phyloP scores from a whole-genome alignment of 352 stramenopile genomes.

The Elongisporangium anandrum region DNA sequence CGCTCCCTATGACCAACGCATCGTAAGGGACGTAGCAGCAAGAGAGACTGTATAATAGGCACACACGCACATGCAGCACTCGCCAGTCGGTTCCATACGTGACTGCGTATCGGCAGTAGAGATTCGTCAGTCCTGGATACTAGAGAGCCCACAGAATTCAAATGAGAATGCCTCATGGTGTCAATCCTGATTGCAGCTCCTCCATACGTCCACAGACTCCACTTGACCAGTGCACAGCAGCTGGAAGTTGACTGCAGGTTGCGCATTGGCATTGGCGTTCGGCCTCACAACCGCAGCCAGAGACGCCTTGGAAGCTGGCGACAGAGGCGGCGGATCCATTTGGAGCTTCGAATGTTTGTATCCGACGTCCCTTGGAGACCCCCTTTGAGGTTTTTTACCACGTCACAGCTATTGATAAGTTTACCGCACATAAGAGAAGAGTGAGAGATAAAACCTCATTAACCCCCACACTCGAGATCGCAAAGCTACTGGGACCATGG shows the following conservation, averaged over 20 bases:
- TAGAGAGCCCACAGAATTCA: conserved; percentile 14
- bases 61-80: conserved; percentile 71
- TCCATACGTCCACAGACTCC: conserved; percentile 43
- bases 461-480: conserved; percentile 7
- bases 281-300: neutral
- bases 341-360: neutral
- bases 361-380: neutral
- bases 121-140: conserved; percentile 74
- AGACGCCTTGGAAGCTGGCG: neutral
- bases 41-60: neutral
- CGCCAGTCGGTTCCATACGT: conserved; percentile 91
- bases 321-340: neutral
- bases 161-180: neutral
- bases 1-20: conserved; percentile 34
- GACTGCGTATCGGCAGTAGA: conserved; percentile 93
- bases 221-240: conserved; percentile 61
- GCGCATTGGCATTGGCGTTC: conserved; percentile 6
- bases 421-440: neutral
- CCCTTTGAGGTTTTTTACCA: neutral
- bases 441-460: conserved; percentile 3
- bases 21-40: neutral
- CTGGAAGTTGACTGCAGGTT: conserved; percentile 36
- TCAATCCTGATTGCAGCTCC: neutral
- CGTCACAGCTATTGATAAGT: conserved; percentile 1
- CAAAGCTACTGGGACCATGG: conserved; percentile 21